Base-by-base conservation (phyloP, 2,329 filamentous ascomycete species). In the Penicillium sp. region DNA sequence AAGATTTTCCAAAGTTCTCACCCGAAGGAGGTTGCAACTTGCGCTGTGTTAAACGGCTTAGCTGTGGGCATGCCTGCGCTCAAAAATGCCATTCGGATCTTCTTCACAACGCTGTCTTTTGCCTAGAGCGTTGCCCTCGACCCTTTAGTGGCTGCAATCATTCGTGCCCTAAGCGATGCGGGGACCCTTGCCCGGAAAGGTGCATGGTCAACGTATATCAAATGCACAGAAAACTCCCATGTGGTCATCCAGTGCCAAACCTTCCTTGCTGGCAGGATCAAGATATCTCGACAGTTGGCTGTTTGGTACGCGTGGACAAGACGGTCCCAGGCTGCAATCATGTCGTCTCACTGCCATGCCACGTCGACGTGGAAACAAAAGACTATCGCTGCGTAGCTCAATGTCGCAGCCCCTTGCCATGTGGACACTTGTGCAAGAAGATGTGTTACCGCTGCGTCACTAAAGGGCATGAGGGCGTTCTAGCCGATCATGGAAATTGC, bases 21-120 rank as follows among this genome's bases (percentile, higher is more conserved):
- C 86, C 86, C 0, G 86, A 89, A 65, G 85, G 85, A 39, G 86
- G 86, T 0, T 89, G 86, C 60, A 65, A 66, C 40, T 64, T 77
- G 16, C 68, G 68, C 1, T 89, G 86, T 57, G 74, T 57, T 5
- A 66, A 72, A 29, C 69, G 72, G 15, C 68, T 81, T 13, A 46
- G 57, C 5, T 81, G 79, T 50, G 79, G 78, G 0, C 78, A 81
- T 64, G 54, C 68, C 3, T 81, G 79, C 58, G 57, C 62, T 10
- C 68, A 70, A 31, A 75, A 73, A 54, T 81, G 79, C 50, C 78
- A 81, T 61, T 73, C 77, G 0, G 65, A 75, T 4, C 49, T 64
- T 15, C 64, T 80, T 6, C 79, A 80, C 53, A 59, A 71, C 18
- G 72, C 68, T 4, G 70, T 76, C 15, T 58, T 66, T 25, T 81